phyloP scores from a whole-genome alignment of 2,329 filamentous ascomycete species.

The Colletotrichum sublineola region DNA sequence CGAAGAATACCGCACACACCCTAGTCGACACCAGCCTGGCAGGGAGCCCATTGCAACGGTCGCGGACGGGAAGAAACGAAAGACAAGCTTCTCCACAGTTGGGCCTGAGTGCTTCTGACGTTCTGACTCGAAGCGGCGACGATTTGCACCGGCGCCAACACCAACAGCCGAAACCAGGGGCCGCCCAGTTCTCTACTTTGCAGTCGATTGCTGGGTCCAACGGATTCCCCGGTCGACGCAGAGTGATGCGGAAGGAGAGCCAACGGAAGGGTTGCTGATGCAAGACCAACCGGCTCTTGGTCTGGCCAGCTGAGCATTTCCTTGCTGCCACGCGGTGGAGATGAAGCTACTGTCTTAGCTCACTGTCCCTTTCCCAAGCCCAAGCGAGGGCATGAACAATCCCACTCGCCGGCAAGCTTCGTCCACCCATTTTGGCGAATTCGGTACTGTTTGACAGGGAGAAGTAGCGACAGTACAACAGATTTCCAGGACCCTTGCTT shows the following conservation, averaged over 20 bases:
- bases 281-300: conserved; percentile 2
- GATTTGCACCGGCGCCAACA: conserved; percentile 40
- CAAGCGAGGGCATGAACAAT: conserved; percentile 1
- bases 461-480: background rate
- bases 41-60: conserved; percentile 36
- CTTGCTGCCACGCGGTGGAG: conserved; percentile 36
- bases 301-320: conserved; percentile 30
- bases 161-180: conserved; percentile 26
- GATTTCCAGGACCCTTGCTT: background rate
- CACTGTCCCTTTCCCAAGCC: background rate
- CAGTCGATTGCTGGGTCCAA: conserved; percentile 31
- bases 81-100: conserved; percentile 51
- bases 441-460: conserved; percentile 18
- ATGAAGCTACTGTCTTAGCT: conserved; percentile 27
- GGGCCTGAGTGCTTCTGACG: conserved; percentile 52
- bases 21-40: conserved; percentile 7
- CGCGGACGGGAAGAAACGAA: conserved; percentile 42
- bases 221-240: conserved; percentile 19
- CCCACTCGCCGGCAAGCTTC: conserved; percentile 5
- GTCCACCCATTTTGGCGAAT: conserved; percentile 1
- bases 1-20: conserved; percentile 2
- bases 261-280: conserved; percentile 12
- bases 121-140: conserved; percentile 39
- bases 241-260: conserved; percentile 23
- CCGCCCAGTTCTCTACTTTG: conserved; percentile 27